These are phyloP conservation scores for Yarrowia yakushimensis DNA, from an alignment of 805 yeast species.

Conservation along the genomic window DNA sequence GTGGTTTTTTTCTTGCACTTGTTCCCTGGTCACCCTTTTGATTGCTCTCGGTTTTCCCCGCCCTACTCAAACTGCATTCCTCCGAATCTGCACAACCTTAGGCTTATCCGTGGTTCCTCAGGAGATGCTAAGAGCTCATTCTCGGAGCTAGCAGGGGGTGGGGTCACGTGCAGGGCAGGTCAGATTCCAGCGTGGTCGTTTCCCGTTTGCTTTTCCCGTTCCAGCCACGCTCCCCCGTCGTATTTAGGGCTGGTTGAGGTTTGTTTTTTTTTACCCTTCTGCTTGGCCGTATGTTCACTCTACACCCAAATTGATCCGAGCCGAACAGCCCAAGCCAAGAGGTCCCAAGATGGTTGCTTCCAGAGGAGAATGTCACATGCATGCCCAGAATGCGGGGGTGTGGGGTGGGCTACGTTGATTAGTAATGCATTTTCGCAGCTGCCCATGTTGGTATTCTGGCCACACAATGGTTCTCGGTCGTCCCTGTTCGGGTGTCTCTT, in stretches of 20 bases:
- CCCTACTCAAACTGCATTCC: background rate
- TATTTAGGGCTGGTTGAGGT: too few species aligned
- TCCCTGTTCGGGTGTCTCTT: too few species aligned
- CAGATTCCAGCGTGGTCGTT: background rate
- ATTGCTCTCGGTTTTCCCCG: too few species aligned
- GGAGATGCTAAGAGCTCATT: too few species aligned
- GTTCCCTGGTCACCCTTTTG: too few species aligned
- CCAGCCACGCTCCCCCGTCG: too few species aligned
- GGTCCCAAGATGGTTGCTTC: background rate
- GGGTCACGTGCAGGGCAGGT: background rate
- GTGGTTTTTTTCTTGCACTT: too few species aligned
- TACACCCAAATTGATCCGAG: background rate
- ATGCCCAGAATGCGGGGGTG: background rate
- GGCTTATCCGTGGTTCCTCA: too few species aligned
- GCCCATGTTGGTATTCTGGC: too few species aligned
- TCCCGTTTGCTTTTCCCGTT: background rate
- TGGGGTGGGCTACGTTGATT: background rate
- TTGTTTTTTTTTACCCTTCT: background rate
- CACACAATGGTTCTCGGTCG: too few species aligned
- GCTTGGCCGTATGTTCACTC: background rate
- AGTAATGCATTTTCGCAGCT: background rate
- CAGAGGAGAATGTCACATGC: background rate
- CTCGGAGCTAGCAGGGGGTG: background rate
- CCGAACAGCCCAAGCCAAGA: too few species aligned
- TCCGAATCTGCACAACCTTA: too few species aligned